Evolutionary conservation across 495 filamentous ascomycete genomes (phyloP), one percentile per base, ranked within the genome.

Genomic region (Darksidea phi): DNA sequence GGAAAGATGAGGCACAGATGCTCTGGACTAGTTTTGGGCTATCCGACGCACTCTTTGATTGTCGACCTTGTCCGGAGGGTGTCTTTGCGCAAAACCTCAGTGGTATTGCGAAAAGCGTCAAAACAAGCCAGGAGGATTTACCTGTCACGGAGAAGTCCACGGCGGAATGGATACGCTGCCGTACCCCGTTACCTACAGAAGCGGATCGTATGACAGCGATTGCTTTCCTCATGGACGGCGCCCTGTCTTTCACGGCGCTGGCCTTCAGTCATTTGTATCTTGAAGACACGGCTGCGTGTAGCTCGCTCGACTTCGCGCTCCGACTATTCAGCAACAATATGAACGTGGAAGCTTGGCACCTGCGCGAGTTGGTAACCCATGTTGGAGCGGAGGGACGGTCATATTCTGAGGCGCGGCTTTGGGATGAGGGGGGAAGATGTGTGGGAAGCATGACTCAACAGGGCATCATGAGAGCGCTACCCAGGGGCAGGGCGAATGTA

Each of bases 381-480:
- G 38, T 24, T 20, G 24, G 23, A 61, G 23, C 15, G 6, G 66
- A 57, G 28, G 66, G 66, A 28, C 49, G 66, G 56, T 54, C 61
- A 25, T 68, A 53, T 50, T 21, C 17, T n/a, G 66, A 68, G 48
- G 61, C 24, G 7, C 45, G 52, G 47, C 6, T 68, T 8, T 68
- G 45, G 43, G 61, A 61, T 61, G 56, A 58, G 43, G 46, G 45
- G 11, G 60, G 66, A 17, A 56, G 38, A 15, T 54, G 41, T 20
- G 48, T 61, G 10, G 66, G 60, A 15, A 48, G 36, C 36, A 61
- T 68, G 60, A 64, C 56, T 8, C 66, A 68, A 57, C 66, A 68
- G 57, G 34, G 56, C 28, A 64, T 68, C 37, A 17, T 66, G 63
- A 50, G 56, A 28, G 49, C 60, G 48, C 15, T 43, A 20, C 15